phyloP scores from a whole-genome alignment of 179 eudicot species.

The Silene coronaria region DNA sequence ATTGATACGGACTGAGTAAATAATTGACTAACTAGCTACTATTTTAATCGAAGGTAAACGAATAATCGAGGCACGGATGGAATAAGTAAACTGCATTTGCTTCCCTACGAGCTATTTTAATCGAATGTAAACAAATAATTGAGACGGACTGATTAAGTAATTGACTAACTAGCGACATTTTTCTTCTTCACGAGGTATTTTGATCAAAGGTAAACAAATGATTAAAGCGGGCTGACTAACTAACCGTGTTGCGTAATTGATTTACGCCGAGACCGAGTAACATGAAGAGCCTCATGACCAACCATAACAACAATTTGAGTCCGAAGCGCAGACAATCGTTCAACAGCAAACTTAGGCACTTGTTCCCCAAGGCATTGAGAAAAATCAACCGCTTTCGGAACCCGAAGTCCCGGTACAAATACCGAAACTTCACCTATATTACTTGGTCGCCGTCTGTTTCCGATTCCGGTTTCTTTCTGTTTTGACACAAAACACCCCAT shows the following conservation, averaged over 20 bases:
- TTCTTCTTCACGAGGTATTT: too few species aligned
- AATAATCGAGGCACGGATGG: too few species aligned
- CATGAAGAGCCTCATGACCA: constrained; percentile 86
- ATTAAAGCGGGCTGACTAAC: constrained; percentile 17
- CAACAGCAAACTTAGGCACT: constrained; percentile 52
- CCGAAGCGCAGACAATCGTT: constrained; percentile 82
- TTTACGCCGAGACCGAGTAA: constrained; percentile 71
- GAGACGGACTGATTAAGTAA: too few species aligned
- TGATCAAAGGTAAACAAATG: not conserved
- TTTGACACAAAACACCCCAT: constrained; percentile 90
- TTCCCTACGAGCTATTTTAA: too few species aligned
- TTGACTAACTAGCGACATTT: too few species aligned
- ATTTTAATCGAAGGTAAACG: too few species aligned
- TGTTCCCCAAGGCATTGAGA: constrained; percentile 51
- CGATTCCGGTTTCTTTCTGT: constrained; percentile 51
- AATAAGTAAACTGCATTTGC: too few species aligned
- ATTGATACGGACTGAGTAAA: not conserved
- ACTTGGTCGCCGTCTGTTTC: constrained; percentile 70
- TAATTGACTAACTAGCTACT: too few species aligned
- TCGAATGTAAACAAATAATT: too few species aligned
- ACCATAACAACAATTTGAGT: constrained; percentile 94
- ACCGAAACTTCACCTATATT: constrained; percentile 84
- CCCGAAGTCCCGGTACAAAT: constrained; percentile 79
- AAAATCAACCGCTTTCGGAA: constrained; percentile 79
- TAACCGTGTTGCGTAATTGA: constrained; percentile 86